phyloP scores from a whole-genome alignment of 441 rosid species.

The Arabidopsis lyrata region DNA sequence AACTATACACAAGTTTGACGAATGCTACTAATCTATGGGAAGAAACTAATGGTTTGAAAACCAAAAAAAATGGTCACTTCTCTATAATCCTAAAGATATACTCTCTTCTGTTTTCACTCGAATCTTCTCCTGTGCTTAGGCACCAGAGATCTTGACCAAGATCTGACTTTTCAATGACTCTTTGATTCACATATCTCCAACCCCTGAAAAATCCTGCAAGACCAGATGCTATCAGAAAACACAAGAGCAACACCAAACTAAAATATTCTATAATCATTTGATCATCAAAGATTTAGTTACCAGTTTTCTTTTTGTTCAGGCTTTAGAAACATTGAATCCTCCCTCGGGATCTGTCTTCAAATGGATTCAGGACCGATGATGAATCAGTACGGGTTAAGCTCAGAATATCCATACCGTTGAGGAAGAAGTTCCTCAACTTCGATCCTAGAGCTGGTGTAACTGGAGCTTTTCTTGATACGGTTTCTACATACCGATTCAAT shows the following conservation, averaged over 20 bases:
- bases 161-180: neutral
- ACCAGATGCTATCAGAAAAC: constrained; percentile 1
- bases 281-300: constrained; percentile 10
- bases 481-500: constrained; percentile 74
- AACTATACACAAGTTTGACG: constrained; percentile 13
- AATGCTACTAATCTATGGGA: constrained; percentile 10
- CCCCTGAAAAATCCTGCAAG: constrained; percentile 10
- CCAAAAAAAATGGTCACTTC: constrained; percentile 34
- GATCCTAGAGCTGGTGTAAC: constrained; percentile 75
- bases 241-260: constrained; percentile 10
- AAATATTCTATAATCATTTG: neutral
- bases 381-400: constrained; percentile 59
- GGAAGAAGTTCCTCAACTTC: constrained; percentile 94
- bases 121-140: constrained; percentile 23
- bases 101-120: constrained; percentile 27
- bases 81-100: constrained; percentile 39
- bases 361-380: constrained; percentile 2
- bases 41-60: constrained; percentile 16
- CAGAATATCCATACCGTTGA: constrained; percentile 59
- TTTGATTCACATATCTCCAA: constrained; percentile 1
- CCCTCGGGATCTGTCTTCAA: constrained; percentile 3
- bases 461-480: constrained; percentile 72
- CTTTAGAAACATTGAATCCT: constrained; percentile 1
- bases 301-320: neutral
- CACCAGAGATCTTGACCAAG: constrained; percentile 21